Conservation (phyloP, 768 basidiomycete genomes). For the Lactifluus hygrophoroides region DNA sequence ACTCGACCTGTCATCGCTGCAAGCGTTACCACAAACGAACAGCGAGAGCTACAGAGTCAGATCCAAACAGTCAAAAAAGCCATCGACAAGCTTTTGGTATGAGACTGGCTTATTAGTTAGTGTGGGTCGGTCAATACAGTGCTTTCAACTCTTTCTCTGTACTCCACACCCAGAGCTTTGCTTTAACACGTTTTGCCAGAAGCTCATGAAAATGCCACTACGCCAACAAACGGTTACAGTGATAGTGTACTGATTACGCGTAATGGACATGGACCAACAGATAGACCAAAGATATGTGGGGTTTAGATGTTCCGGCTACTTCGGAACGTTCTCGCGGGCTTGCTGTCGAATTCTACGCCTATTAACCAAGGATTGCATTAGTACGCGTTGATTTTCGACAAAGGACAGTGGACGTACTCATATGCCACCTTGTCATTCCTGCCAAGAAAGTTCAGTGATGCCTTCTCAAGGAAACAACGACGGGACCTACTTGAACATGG, state of each 20-base stretch:
- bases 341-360: constrained; percentile 79
- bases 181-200: background rate
- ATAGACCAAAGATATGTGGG: constrained; percentile 7
- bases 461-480: background rate
- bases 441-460: constrained; percentile 3
- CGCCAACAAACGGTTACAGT: constrained; percentile 6
- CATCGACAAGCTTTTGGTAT: constrained; percentile 62
- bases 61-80: constrained; percentile 78
- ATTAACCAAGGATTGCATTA: background rate
- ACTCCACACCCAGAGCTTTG: background rate
- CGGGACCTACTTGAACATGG: constrained; percentile 86
- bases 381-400: background rate
- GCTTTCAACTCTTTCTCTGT: background rate
- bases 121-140: background rate
- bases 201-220: constrained; percentile 1
- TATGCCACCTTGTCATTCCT: constrained; percentile 94
- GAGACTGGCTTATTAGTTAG: background rate
- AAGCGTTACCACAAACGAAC: constrained; percentile 94
- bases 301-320: constrained; percentile 35
- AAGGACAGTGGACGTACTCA: constrained; percentile 49
- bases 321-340: constrained; percentile 84
- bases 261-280: constrained; percentile 10
- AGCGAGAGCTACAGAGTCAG: constrained; percentile 82
- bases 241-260: constrained; percentile 7
- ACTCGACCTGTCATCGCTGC: constrained; percentile 92